Evolutionary conservation across 108 stramenopile species (phyloP), one percentile per base, ranked within the genome.

Genomic region (Cyclotella choctawhatcheeana): DNA sequence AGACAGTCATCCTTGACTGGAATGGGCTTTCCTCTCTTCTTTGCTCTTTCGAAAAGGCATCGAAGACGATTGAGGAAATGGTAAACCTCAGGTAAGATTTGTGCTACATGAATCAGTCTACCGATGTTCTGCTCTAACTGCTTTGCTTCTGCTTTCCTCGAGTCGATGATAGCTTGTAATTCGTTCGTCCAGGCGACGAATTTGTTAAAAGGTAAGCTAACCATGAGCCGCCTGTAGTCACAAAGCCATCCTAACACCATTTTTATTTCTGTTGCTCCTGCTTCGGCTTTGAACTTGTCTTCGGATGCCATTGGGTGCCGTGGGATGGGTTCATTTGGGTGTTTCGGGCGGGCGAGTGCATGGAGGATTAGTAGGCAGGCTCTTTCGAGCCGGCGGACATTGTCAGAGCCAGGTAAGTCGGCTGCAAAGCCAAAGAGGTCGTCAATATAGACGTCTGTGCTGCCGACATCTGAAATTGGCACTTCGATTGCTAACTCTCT

Each of bases 191-290:
- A 76, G 22, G 75, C 75, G 16, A 51, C 26, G 27, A 37, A 69
- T 18, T 76, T 76, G 68, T 76, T 76, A 0, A 55, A 24, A 29
- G 68, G 56, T 3, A 76, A 53, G 6, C 29, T 13, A 0, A 75
- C 35, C 29, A 29, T 25, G 29, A 75, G n/a, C 17, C 17, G 26
- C 14, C 74, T 33, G 37, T 26, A 61, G 29, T 75, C 20, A 4
- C 33, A 1, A 3, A 58, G 5, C 64, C 73, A 68, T 21, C 74
- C 74, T 16, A 75, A 55, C 8, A 75, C 25, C 3, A 35, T 61
- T 29, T 75, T 65, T 3, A 17, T 3, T 33, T 69, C 55, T 21
- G 3, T 30, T 21, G 33, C 26, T 45, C 43, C 43, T 22, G 45
- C 63, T 48, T 64, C 63, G 20, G 63, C 63, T 44, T 2, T 26